A percentile compares a stretch with the other conserved stretches of the same genome.
Evolutionary conservation across 2,329 filamentous ascomycete genomes (phyloP).

Genomic region (Neonectria sp.): DNA sequence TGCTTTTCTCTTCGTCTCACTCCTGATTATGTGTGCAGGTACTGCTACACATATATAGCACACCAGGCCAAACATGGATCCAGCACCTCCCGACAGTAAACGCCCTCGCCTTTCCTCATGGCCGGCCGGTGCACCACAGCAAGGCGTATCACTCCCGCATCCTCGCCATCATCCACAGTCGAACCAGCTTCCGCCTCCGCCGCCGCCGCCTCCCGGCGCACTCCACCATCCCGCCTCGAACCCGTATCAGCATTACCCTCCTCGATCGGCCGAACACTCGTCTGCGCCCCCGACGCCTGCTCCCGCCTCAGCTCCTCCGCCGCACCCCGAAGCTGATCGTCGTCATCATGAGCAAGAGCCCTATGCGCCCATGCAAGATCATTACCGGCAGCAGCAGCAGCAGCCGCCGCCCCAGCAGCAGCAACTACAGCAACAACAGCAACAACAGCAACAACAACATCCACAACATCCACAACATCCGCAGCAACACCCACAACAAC

Average conservation of each 20-base stretch:
- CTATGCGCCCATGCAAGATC: conserved; percentile 70
- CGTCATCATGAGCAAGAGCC: conserved; percentile 71
- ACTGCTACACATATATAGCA: conserved; percentile 55
- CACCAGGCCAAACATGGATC: conserved; percentile 72
- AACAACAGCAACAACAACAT: conserved; percentile 39
- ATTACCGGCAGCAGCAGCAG: conserved; percentile 53
- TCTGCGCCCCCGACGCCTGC: conserved; percentile 50
- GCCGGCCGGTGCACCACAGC: conserved; percentile 64
- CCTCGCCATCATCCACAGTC: conserved; percentile 46
- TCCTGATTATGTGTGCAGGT: conserved; percentile 55
- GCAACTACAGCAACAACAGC: conserved; percentile 45
- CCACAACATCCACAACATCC: neutral
- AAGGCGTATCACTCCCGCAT: conserved; percentile 63
- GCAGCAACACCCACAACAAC: conserved; percentile 35
- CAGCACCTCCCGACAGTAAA: conserved; percentile 71
- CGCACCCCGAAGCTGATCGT: conserved; percentile 64
- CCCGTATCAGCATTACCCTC: conserved; percentile 59
- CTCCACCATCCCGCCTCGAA: conserved; percentile 54
- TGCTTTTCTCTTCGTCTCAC: conserved; percentile 54
- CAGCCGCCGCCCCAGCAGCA: conserved; percentile 35
- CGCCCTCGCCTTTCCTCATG: conserved; percentile 69
- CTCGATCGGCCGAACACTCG: conserved; percentile 52
- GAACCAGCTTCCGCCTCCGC: conserved; percentile 49
- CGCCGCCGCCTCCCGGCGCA: conserved; percentile 45
- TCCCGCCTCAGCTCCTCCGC: conserved; percentile 50